Conservation (phyloP, 2,329 filamentous ascomycete genomes). For the Phyllosticta citribraziliensis region DNA sequence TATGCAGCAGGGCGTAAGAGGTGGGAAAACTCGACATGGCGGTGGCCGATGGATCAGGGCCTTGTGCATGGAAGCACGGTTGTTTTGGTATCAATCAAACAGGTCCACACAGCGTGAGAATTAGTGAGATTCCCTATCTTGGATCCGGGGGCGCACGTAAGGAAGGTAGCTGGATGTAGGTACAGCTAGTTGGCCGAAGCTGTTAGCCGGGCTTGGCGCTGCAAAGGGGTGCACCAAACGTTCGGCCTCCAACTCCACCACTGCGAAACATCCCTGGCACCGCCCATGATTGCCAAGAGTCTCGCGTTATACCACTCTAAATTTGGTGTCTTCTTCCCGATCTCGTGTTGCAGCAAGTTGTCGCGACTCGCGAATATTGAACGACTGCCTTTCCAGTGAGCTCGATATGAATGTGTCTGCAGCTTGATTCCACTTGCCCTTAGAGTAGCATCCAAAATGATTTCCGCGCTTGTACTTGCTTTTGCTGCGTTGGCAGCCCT, state of each 20-base stretch:
- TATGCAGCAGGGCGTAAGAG: not conserved
- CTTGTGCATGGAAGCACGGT: not conserved
- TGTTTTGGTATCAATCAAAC: not conserved
- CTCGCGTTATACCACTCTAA: not conserved
- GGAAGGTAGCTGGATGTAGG: not conserved
- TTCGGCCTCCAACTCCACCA: not conserved
- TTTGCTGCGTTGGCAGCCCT: not conserved
- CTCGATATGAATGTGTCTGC: not conserved
- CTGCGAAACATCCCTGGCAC: not conserved
- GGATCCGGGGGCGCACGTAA: not conserved
- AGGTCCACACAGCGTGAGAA: not conserved
- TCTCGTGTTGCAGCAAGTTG: not conserved
- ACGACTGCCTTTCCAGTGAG: not conserved
- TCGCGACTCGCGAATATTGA: not conserved
- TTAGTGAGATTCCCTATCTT: not conserved
- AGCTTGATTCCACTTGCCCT: not conserved
- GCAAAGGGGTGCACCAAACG: not conserved
- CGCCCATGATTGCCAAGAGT: not conserved
- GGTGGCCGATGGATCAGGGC: not conserved
- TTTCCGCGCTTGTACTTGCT: not conserved
- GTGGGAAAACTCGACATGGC: not conserved
- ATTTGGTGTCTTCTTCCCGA: not conserved
- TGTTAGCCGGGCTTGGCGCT: not conserved
- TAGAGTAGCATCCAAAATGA: not conserved
- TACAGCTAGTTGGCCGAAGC: not conserved